These are phyloP conservation scores for Stellera chamaejasme DNA, from an alignment of 345 rosid genomes.

Conservation along the genomic window DNA sequence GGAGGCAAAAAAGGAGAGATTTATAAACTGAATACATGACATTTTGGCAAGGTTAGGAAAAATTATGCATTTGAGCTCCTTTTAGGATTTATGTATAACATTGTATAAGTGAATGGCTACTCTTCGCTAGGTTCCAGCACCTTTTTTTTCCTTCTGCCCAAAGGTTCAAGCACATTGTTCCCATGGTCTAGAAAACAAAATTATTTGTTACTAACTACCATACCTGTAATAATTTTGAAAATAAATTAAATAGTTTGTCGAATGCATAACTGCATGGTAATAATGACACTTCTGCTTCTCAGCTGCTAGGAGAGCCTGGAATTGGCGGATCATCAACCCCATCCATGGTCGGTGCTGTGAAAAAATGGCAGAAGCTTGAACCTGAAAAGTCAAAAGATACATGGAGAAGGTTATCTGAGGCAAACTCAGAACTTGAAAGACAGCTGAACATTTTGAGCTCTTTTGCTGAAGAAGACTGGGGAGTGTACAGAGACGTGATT, in stretches of 20 bases:
- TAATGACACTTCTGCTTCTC: constrained; percentile 17
- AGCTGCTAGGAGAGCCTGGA: constrained; percentile 96
- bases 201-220: background rate
- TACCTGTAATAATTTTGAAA: no score
- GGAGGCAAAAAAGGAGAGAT: no score
- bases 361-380: constrained; percentile 87
- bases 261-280: constrained; percentile 4
- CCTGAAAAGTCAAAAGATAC: constrained; percentile 71
- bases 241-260: no score
- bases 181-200: no score
- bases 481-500: constrained; percentile 44
- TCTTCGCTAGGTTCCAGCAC: no score
- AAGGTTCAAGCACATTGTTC: no score
- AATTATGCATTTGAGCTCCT: no score
- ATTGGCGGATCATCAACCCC: constrained; percentile 96
- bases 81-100: no score
- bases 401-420: constrained; percentile 72
- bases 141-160: no score
- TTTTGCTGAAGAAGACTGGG: constrained; percentile 74
- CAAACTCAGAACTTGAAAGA: constrained; percentile 64
- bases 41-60: no score
- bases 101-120: no score
- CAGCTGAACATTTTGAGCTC: constrained; percentile 53
- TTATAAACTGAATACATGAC: no score
- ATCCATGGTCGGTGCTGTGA: constrained; percentile 97